Evolutionary conservation across 2,329 filamentous ascomycete species (phyloP), one percentile per base, ranked within the genome.

Genomic region (Botryotinia globosa): DNA sequence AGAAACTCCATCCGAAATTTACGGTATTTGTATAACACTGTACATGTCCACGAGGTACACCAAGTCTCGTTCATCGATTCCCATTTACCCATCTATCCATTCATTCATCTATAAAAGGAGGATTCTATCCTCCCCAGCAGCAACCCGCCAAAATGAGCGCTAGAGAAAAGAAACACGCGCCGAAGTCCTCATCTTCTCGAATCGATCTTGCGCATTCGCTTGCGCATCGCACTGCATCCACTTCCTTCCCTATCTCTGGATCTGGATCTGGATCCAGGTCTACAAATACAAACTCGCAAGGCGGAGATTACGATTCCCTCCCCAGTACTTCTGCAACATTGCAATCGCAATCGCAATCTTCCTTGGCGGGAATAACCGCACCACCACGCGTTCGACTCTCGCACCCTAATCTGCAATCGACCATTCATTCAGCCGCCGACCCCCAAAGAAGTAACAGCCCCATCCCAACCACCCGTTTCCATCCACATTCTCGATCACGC

Each of bases 341-440:
- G 25, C 48, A 51, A 51, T 37, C 54, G n/a, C 64, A 37, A 54
- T 37, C 54, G 20, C 64, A 37, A 67, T 39, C 51, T 9, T 56
- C 66, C 10, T 58, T 42, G 16, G 37, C 48, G 4, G 45, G 32
- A 45, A 71, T 58, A 7, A 45, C 61, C 1, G 34, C n/a, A 44
- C 61, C 69, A 34, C 59, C 61, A 20, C 69, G 45, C 34, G 69
- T 45, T 16, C 69, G 61, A 39, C 69, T 65, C 22, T 20, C 69
- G 16, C 45, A 45, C 25, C n/a, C 59, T 16, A 37, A 58, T 58
- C 48, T 22, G 22, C 64, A 64, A 65, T 44, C 48, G 9, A 58
- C 45, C 44, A 65, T 22, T 37, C 22, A 37, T 34, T 25, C 61
- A 44, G n/a, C 59, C 7, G 18, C 34, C 12, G 25, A 37, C 6